Conservation (phyloP, 805 yeast genomes). For the Kuraishia piskuri region DNA sequence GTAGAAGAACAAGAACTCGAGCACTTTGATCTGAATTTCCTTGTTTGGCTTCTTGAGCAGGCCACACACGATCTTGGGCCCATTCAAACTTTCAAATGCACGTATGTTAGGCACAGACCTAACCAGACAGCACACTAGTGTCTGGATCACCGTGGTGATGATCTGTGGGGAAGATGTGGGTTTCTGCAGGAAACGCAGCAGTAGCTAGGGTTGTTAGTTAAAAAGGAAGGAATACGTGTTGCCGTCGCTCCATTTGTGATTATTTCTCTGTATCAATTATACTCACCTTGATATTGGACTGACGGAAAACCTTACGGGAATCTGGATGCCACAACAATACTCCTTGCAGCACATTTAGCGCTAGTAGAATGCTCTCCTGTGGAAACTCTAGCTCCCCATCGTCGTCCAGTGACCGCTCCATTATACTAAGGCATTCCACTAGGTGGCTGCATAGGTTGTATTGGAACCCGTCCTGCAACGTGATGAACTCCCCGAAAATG, state of each 20-base stretch:
- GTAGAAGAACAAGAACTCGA: constrained; percentile 65
- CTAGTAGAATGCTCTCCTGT: constrained; percentile 12
- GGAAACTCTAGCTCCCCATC: constrained; percentile 4
- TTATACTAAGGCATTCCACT: constrained; percentile 15
- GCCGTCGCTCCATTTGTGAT: no score
- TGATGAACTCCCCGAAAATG: constrained; percentile 29
- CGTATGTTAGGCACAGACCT: constrained; percentile 50
- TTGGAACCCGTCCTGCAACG: constrained; percentile 43
- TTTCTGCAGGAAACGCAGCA: constrained; percentile 18
- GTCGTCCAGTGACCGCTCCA: background rate
- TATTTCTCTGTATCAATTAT: no score
- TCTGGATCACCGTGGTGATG: constrained; percentile 35
- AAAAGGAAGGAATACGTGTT: no score
- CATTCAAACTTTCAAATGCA: constrained; percentile 46
- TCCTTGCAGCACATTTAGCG: constrained; percentile 44
- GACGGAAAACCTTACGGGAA: constrained; percentile 41
- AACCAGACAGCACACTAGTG: constrained; percentile 50
- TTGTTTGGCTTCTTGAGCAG: constrained; percentile 33
- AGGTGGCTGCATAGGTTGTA: constrained; percentile 37
- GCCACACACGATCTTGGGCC: constrained; percentile 43
- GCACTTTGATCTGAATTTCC: constrained; percentile 49
- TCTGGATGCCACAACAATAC: constrained; percentile 48
- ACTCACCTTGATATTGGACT: constrained; percentile 27
- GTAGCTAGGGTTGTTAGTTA: constrained; percentile 5
- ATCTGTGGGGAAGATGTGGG: constrained; percentile 13